phyloP scores from a whole-genome alignment of 2,329 filamentous ascomycete genomes.

The Fusarium camptoceras region DNA sequence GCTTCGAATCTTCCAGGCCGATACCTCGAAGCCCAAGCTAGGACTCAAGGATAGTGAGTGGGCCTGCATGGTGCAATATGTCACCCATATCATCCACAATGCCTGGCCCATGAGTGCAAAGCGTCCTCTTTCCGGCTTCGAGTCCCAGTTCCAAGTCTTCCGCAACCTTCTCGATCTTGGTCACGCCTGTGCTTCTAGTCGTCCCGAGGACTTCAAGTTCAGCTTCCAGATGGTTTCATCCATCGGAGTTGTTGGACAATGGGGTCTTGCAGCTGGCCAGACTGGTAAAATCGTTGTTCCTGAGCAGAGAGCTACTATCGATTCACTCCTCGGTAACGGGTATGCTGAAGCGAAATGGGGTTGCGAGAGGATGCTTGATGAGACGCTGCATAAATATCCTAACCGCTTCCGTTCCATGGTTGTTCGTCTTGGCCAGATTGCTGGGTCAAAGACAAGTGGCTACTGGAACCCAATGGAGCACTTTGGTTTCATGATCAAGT shows the following conservation, averaged over 20 bases:
- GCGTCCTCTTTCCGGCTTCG: slow-evolving; percentile 30
- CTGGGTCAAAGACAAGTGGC: slow-evolving; percentile 39
- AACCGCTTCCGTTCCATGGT: slow-evolving; percentile 37
- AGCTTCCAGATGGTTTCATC: slow-evolving; percentile 34
- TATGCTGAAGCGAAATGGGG: slow-evolving; percentile 43
- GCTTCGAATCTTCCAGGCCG: slow-evolving; percentile 9
- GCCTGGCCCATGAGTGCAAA: slow-evolving; percentile 44
- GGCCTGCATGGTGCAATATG: not conserved
- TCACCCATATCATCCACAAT: slow-evolving; percentile 37
- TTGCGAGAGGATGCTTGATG: slow-evolving; percentile 39
- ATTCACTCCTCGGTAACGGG: slow-evolving; percentile 29
- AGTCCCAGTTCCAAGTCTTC: slow-evolving; percentile 38
- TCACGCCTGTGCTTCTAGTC: not conserved
- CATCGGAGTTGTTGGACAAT: slow-evolving; percentile 26
- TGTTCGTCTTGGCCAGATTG: slow-evolving; percentile 39
- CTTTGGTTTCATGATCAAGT: slow-evolving; percentile 42
- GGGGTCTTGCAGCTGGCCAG: slow-evolving; percentile 14
- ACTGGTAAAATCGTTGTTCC: slow-evolving; percentile 29
- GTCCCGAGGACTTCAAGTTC: slow-evolving; percentile 24
- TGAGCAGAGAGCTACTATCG: slow-evolving; percentile 20
- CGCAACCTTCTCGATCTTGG: slow-evolving; percentile 29
- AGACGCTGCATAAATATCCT: slow-evolving; percentile 35
- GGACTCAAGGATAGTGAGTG: slow-evolving; percentile 8
- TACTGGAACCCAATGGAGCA: slow-evolving; percentile 44
- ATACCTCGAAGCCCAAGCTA: slow-evolving; percentile 15